Base-by-base conservation (phyloP, 2,329 filamentous ascomycete genomes). In the Alternaria panax region DNA sequence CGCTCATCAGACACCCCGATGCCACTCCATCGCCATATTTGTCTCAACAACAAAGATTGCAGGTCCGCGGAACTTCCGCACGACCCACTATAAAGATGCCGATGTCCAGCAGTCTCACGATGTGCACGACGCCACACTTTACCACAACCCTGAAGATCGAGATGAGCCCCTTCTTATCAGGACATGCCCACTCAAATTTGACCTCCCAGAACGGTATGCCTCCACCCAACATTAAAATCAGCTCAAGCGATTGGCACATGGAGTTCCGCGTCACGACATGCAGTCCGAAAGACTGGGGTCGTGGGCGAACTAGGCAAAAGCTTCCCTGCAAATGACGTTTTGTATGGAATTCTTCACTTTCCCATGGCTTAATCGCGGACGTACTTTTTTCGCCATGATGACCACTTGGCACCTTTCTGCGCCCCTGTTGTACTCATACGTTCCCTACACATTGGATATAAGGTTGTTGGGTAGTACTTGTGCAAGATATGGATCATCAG, bases 261-360 rank as follows among this genome's bases (percentile, higher is more conserved):
- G 51, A 34, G 25, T 51, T 20, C 27, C 32, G 53, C 41, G 46
- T 27, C 41, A 50, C 43, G 32, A 34, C 25, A 27, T 18, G 53
- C 51, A n/a, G 20, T n/a, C 36, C 24, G 36, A 32, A 50, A 50
- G 22, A 60, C 27, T 40, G 53, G 54, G 46, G 36, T 30, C 28
- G 34, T 57, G 52, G 48, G 45, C 57, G 4, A 43, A 57, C 47
- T 54, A 54, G 53, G 62, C 45, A 65, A 66, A 64, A 57, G 22
- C 48, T 61, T 66, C 57, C 51, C 45, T 48, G 43, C 51, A 28
- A 52, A 64, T 71, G 65, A 71, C 65, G 63, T 69, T 60, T 53
- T 51, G 25, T 51, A 71, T 69, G 59, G 60, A 65, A 68, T 68
- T 71, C 59, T 59, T 60, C 36, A 62, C 52, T 65, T 69, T 62